Evolutionary conservation across 495 filamentous ascomycete genomes (phyloP).

Genomic region (Acidiella bohemica): DNA sequence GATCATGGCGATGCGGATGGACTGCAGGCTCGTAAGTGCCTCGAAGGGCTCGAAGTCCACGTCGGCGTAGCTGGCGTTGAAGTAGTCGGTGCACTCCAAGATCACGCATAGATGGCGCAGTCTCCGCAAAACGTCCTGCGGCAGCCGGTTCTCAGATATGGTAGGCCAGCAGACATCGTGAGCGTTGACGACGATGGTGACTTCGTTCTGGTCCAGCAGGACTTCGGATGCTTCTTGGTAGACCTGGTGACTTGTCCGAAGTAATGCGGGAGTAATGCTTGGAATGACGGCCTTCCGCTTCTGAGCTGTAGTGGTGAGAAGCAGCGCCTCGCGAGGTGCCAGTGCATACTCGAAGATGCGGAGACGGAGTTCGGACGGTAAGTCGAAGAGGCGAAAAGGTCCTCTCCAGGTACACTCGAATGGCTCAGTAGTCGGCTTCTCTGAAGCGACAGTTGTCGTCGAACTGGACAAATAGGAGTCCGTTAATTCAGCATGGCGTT

Average conservation of each 20-base stretch:
- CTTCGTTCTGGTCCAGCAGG: slow-evolving; percentile 11
- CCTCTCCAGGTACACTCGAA: slow-evolving; percentile 1
- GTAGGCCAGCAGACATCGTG: slow-evolving; percentile 13
- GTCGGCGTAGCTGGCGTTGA: slow-evolving; percentile 7
- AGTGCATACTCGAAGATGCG: slow-evolving; percentile 15
- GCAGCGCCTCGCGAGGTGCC: slow-evolving; percentile 6
- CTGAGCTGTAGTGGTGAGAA: neutral
- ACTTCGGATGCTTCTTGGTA: slow-evolving; percentile 9
- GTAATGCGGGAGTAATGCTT: slow-evolving; percentile 4
- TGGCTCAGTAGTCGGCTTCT: no score
- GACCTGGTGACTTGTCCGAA: slow-evolving; percentile 8
- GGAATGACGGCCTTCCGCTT: slow-evolving; percentile 2
- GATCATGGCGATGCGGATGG: slow-evolving; percentile 6
- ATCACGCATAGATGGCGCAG: slow-evolving; percentile 14
- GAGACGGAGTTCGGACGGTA: slow-evolving; percentile 14
- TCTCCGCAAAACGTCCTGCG: slow-evolving; percentile 4
- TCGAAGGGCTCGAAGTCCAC: slow-evolving; percentile 12
- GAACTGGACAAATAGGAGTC: no score
- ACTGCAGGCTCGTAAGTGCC: slow-evolving; percentile 4
- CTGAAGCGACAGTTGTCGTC: no score
- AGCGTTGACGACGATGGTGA: slow-evolving; percentile 9
- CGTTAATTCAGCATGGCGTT: no score
- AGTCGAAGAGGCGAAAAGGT: slow-evolving; percentile 15
- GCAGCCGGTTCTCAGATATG: slow-evolving; percentile 10
- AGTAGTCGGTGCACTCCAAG: slow-evolving; percentile 12